Evolutionary conservation across 805 yeast genomes (phyloP), one percentile per base, ranked within the genome.

Genomic region (Kodamaea jinghongensis): DNA sequence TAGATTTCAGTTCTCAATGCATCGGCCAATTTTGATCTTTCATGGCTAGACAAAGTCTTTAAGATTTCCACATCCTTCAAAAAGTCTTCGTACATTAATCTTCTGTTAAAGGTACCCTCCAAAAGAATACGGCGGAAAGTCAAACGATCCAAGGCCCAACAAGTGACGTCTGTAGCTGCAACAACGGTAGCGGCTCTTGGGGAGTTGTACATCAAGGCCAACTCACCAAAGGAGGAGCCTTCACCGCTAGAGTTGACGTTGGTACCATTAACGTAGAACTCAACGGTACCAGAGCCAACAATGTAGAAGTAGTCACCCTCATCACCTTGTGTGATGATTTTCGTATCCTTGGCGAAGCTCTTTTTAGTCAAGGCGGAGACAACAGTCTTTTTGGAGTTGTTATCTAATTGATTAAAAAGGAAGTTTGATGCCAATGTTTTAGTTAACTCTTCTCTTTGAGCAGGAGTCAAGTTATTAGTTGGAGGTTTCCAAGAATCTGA

Each of bases 121-220:
- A 90, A 72, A 44, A 93, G 73, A 47, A 93, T 93, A 61, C 90
- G 79, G 63, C 96, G 82, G 71, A 93, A 93, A 1, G 97, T 90
- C 55, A 83, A 70, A 56, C 99, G 79, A 65, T 93, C 99, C 51
- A 93, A 74, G 2, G 96, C 93, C 96, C 96, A 91, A 49, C 71
- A 65, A 11, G 67, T 62, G 37, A 91, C 71, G 23, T 79, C 78
- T 53, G 83, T 75, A 45, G 84, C 87, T 6, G 85, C 73, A 16
- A 71, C 61, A 1, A 86, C 97, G 1, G 98, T 88, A 7, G 98
- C 98, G 6, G 98, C 98, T 65, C 99, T 81, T 46, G 97, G 97
- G 13, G 96, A 81, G 62, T 93, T 91, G 70, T 93, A 91, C 96
- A 93, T 89, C 53, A 93, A 75, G 3, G 99, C 99, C 55, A 93